Evolutionary conservation across 2,329 filamentous ascomycete species (phyloP).

Genomic region (Cordyceps fumosorosea): DNA sequence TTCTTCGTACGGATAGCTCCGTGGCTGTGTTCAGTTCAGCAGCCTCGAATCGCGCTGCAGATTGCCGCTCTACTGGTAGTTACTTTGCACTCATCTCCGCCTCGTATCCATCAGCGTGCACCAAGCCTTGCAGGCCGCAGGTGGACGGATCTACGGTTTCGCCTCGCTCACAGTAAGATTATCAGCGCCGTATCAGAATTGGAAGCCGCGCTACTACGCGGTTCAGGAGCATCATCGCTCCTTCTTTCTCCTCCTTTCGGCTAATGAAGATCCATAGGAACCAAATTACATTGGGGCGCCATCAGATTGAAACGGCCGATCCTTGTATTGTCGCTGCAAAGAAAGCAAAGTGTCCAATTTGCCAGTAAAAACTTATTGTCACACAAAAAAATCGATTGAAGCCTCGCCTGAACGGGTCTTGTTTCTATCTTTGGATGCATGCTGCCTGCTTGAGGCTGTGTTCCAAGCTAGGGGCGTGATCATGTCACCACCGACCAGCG

Average conservation of each 20-base stretch:
- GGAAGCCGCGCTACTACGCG: background rate
- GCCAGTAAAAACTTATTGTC: background rate
- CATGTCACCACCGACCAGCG: background rate
- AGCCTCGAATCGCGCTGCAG: background rate
- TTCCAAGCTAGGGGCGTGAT: background rate
- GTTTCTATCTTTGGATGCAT: constrained; percentile 10
- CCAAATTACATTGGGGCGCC: constrained; percentile 1
- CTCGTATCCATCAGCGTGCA: background rate
- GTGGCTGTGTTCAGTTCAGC: background rate
- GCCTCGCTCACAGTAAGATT: background rate
- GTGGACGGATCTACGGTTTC: constrained; percentile 6
- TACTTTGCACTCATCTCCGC: background rate
- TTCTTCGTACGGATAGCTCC: background rate
- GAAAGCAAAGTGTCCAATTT: too few relatives aligned
- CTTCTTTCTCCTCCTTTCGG: background rate
- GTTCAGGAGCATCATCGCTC: background rate
- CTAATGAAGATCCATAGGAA: constrained; percentile 1
- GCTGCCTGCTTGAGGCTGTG: constrained; percentile 1
- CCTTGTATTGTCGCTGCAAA: background rate
- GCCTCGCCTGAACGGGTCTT: background rate
- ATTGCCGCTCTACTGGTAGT: background rate
- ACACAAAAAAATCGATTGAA: background rate
- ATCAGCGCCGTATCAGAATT: background rate
- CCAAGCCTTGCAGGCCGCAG: background rate
- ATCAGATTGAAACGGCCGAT: background rate